Evolutionary conservation across 371 early-diverging fungal species (phyloP).

Genomic region (Mortierella sp.): DNA sequence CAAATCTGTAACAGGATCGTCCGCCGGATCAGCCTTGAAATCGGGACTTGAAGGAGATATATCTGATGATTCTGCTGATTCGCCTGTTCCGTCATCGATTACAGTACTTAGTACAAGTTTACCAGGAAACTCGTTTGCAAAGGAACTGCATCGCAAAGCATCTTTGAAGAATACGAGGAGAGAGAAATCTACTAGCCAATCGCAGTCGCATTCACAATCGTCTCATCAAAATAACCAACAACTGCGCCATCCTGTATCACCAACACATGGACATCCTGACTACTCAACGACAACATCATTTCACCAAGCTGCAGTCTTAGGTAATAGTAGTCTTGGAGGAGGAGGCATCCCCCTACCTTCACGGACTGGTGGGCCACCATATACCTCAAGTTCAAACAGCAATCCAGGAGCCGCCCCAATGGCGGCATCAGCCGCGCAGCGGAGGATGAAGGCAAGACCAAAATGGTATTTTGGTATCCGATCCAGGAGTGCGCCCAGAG

Average conservation of each 20-base stretch:
- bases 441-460: slow-evolving; percentile 60
- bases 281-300: slow-evolving; percentile 40
- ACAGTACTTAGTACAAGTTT: slow-evolving; percentile 75
- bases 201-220: slow-evolving; percentile 13
- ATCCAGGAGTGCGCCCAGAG: slow-evolving; percentile 89
- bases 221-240: slow-evolving; percentile 8
- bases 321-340: slow-evolving; percentile 40
- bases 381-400: slow-evolving; percentile 1
- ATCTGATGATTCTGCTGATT: slow-evolving; percentile 33
- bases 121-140: slow-evolving; percentile 61
- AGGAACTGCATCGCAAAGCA: slow-evolving; percentile 53
- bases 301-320: slow-evolving; percentile 47
- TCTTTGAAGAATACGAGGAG: slow-evolving; percentile 42
- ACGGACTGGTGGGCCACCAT: background rate
- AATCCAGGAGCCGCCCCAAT: background rate
- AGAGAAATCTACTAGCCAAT: slow-evolving; percentile 16
- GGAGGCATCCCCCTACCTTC: slow-evolving; percentile 41
- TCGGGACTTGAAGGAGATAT: slow-evolving; percentile 37
- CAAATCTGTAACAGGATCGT: slow-evolving; percentile 37
- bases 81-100: slow-evolving; percentile 68
- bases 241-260: slow-evolving; percentile 7
- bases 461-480: slow-evolving; percentile 98
- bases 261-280: slow-evolving; percentile 18
- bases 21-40: slow-evolving; percentile 39
- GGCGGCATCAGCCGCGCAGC: slow-evolving; percentile 19